These are phyloP conservation scores for Grigorovia jiainica DNA, from an alignment of 805 yeast genomes.

Conservation along the genomic window DNA sequence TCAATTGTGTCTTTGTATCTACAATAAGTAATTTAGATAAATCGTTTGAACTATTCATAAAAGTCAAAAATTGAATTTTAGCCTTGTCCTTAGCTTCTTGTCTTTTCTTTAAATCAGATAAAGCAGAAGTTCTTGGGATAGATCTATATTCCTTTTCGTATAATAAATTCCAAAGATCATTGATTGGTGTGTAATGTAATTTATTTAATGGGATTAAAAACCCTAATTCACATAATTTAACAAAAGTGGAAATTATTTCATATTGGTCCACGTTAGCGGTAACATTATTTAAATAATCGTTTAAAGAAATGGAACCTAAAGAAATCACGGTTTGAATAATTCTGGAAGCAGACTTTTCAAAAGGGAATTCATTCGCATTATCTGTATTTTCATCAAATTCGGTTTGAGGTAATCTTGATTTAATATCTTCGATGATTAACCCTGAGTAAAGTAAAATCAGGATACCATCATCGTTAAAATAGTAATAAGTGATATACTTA, in stretches of 20 bases:
- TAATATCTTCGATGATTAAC: conserved; percentile 51
- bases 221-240: conserved; percentile 38
- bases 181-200: conserved; percentile 28
- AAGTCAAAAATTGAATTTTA: conserved; percentile 29
- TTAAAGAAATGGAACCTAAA: conserved; percentile 53
- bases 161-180: conserved; percentile 33
- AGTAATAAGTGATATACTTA: conserved; percentile 38
- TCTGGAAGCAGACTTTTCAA: conserved; percentile 25
- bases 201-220: conserved; percentile 41
- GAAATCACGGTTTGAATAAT: conserved; percentile 62
- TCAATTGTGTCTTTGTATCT: conserved; percentile 30
- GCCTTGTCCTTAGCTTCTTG: conserved; percentile 51
- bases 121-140: conserved; percentile 31
- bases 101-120: conserved; percentile 47
- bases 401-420: conserved; percentile 25
- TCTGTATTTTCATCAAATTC: background rate
- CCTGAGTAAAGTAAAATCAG: conserved; percentile 65
- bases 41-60: conserved; percentile 28
- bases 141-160: conserved; percentile 33
- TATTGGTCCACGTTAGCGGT: conserved; percentile 8
- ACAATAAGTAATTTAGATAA: conserved; percentile 19
- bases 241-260: conserved; percentile 32
- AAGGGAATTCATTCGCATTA: background rate
- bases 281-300: conserved; percentile 35
- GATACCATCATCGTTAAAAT: conserved; percentile 54